These are phyloP conservation scores for Thermothelomyces thermophilus DNA, from an alignment of 2,329 filamentous ascomycete species.

Conservation along the genomic window DNA sequence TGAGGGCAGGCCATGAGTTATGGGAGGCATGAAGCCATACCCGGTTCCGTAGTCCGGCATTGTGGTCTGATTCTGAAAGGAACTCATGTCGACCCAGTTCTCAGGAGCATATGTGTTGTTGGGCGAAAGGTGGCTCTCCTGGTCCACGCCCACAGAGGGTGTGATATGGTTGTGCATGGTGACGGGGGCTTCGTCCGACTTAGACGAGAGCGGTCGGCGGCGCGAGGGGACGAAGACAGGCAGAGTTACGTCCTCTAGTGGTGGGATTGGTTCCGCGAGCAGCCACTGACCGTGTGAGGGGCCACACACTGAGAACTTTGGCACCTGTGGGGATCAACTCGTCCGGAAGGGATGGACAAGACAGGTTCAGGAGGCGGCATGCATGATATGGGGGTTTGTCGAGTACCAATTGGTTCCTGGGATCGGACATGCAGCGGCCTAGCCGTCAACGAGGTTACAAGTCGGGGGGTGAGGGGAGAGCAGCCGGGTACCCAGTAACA, in stretches of 20 bases:
- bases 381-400: slow-evolving; percentile 37
- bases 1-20: slow-evolving; percentile 41
- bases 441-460: slow-evolving; percentile 32
- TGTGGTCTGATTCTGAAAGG: slow-evolving; percentile 63
- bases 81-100: slow-evolving; percentile 50
- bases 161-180: slow-evolving; percentile 42
- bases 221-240: slow-evolving; percentile 15
- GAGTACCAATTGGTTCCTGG: slow-evolving; percentile 35
- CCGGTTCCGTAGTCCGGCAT: slow-evolving; percentile 62
- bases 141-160: slow-evolving; percentile 40
- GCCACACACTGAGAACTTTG: slow-evolving; percentile 12
- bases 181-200: slow-evolving; percentile 19
- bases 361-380: slow-evolving; percentile 36
- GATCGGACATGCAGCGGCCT: slow-evolving; percentile 30
- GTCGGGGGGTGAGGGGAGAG: slow-evolving; percentile 19
- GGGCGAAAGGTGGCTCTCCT: slow-evolving; percentile 39
- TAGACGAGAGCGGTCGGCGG: slow-evolving; percentile 20
- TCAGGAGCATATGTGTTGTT: slow-evolving; percentile 40
- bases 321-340: slow-evolving; percentile 21
- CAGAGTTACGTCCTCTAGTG: slow-evolving; percentile 14
- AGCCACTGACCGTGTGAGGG: slow-evolving; percentile 8
- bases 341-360: slow-evolving; percentile 25
- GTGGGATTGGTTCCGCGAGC: slow-evolving; percentile 17
- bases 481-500: slow-evolving; percentile 25
- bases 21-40: slow-evolving; percentile 50